Evolutionary conservation across 2,329 filamentous ascomycete genomes (phyloP).

Genomic region (Akanthomyces dipterigenus): DNA sequence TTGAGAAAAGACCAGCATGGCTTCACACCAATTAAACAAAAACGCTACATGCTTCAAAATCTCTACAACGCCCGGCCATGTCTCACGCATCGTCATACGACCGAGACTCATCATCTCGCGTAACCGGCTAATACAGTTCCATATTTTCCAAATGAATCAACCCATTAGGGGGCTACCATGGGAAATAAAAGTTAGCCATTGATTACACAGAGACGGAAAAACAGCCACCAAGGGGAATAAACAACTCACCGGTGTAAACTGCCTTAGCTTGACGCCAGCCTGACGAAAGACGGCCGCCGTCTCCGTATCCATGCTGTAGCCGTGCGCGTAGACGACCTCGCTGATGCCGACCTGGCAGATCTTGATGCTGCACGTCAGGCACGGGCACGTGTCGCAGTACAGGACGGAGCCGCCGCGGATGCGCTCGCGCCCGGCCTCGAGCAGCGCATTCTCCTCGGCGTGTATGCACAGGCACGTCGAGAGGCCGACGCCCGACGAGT

Average conservation of each 20-base stretch:
- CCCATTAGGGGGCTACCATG: conserved; percentile 52
- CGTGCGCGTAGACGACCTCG: conserved; percentile 90
- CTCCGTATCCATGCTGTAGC: conserved; percentile 88
- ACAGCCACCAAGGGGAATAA: neutral
- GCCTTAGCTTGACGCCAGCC: conserved; percentile 76
- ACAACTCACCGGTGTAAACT: conserved; percentile 72
- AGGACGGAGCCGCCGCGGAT: conserved; percentile 76
- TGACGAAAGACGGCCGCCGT: conserved; percentile 76
- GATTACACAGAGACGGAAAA: neutral
- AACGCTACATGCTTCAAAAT: neutral
- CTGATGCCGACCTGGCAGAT: conserved; percentile 93
- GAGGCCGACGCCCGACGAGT: conserved; percentile 62
- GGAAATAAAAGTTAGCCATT: neutral
- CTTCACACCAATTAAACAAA: neutral
- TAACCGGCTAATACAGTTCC: conserved; percentile 28
- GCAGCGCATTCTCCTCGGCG: conserved; percentile 91
- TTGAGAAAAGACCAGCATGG: neutral
- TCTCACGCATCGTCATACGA: neutral
- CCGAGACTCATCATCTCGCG: neutral
- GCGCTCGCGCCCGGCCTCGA: conserved; percentile 88
- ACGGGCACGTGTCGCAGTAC: conserved; percentile 96
- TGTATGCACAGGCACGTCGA: conserved; percentile 94
- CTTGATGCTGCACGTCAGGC: conserved; percentile 96
- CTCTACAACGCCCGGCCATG: neutral
- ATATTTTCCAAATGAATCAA: conserved; percentile 55